Percentiles rank a stretch among this genome's conserved stretches.
Conservation (phyloP, 495 filamentous ascomycete species). For the Trichoderma asperelloides region DNA sequence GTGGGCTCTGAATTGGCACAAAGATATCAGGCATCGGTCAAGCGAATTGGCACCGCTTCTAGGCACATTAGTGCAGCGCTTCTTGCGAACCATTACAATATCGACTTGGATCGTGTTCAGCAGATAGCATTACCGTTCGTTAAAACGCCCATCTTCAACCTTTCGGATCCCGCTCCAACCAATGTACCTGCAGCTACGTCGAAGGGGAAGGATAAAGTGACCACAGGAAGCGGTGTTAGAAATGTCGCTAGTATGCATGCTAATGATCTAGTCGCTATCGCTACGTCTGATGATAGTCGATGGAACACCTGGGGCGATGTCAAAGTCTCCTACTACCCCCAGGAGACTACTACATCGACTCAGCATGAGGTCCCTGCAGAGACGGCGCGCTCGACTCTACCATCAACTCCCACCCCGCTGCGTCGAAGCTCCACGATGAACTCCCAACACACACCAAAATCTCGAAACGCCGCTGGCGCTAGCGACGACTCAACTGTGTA, state of each 20-base stretch:
- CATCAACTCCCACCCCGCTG: slow-evolving; percentile 37
- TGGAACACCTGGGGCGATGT: slow-evolving; percentile 44
- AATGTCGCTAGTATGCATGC: slow-evolving; percentile 52
- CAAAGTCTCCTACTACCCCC: slow-evolving; percentile 37
- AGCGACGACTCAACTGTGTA: slow-evolving; percentile 10
- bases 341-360: slow-evolving; percentile 7
- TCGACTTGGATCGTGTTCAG: slow-evolving; percentile 81
- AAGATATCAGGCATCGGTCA: slow-evolving; percentile 80
- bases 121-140: slow-evolving; percentile 76
- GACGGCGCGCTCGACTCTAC: slow-evolving; percentile 17
- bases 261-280: slow-evolving; percentile 67
- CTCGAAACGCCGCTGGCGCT: slow-evolving; percentile 19
- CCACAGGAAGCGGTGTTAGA: slow-evolving; percentile 19
- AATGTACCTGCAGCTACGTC: slow-evolving; percentile 36
- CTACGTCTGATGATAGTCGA: slow-evolving; percentile 40
- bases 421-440: slow-evolving; percentile 35
- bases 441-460: slow-evolving; percentile 24
- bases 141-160: slow-evolving; percentile 45
- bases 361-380: slow-evolving; percentile 9
- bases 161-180: slow-evolving; percentile 31
- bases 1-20: slow-evolving; percentile 78
- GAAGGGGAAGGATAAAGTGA: slow-evolving; percentile 67
- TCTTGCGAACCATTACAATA: slow-evolving; percentile 82
- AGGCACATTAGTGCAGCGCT: slow-evolving; percentile 60
- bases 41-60: slow-evolving; percentile 50